Evolutionary conservation across 129 eudicot genomes (phyloP), one percentile per base, ranked within the genome.

Genomic region (Calendula officinalis): DNA sequence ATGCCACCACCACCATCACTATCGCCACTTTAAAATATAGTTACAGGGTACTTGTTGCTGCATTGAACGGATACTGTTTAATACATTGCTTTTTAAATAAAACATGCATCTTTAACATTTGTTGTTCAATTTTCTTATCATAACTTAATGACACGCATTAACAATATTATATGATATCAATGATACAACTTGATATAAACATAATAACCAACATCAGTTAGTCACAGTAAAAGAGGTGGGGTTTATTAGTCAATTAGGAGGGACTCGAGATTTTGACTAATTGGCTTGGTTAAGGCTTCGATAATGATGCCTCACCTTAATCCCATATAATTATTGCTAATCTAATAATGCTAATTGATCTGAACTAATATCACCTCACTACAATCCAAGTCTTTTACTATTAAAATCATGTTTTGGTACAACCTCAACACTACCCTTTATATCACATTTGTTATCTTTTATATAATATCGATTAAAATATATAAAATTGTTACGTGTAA

Each of bases 241-340:
- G 12, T 54, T 17, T 60, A 60, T 34, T 58, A 47, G 75, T 70
- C 76, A 43, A 72, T 72, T 43, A 61, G 11, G 60, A 66, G 78
- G 78, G 78, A 56, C 67, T 73, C 72, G 61, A 56, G 62, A 73
- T 57, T 73, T 54, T 56, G 77, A 73, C 65, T 73, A 36, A 37
- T 35, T 73, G 78, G 66, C 65, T 64, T 69, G 66, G 34, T 57
- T 69, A 57, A 22, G 71, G 53, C 71, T 55, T 73, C 57, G 71
- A 73, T 45, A 73, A 64, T 73, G 78, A 64, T 73, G 77, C 71
- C 53, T 64, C 58, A 44, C 59, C 77, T 72, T 72, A 56, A 72
- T 63, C 66, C 66, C 72, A 37, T 64, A 64, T 73, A 64, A 56
- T 56, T 56, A 73, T 64, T 56, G 59, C 36, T 56, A 35, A 37